Conservation (phyloP, 371 early-diverging fungal genomes). For the Thermomucor indicae-seudaticae region DNA sequence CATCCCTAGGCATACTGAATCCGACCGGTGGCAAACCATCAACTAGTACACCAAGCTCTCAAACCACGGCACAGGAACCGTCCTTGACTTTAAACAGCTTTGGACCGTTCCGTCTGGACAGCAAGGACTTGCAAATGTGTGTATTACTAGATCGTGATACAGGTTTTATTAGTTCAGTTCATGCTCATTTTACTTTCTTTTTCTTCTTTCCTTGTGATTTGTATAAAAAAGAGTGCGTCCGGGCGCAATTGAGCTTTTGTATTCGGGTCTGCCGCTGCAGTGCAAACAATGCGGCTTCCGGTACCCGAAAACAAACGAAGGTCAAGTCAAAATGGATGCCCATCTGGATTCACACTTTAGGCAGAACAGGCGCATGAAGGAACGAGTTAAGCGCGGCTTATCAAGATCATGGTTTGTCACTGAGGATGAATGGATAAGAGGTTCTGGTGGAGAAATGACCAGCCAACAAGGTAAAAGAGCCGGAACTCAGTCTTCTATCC, state of each 20-base stretch:
- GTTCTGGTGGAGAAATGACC: constrained; percentile 41
- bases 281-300: constrained; percentile 93
- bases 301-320: constrained; percentile 63
- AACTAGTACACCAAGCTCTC: neutral
- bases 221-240: constrained; percentile 43
- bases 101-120: constrained; percentile 24
- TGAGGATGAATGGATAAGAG: constrained; percentile 58
- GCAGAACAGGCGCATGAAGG: constrained; percentile 80
- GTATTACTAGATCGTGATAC: constrained; percentile 20
- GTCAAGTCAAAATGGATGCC: constrained; percentile 69
- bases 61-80: neutral
- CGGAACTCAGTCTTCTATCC: neutral
- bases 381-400: constrained; percentile 67
- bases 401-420: constrained; percentile 86
- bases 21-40: constrained; percentile 7
- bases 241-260: constrained; percentile 63
- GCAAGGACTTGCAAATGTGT: constrained; percentile 44
- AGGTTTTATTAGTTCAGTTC: constrained; percentile 3
- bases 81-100: neutral
- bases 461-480: constrained; percentile 35
- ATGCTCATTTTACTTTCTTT: neutral
- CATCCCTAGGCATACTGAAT: constrained; percentile 32
- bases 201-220: neutral
- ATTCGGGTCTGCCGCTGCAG: constrained; percentile 71
- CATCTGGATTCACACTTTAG: constrained; percentile 95